A percentile compares a stretch with the other conserved stretches of the same genome.
Evolutionary conservation across 2,329 filamentous ascomycete genomes (phyloP).

Genomic region (Didymella keratinophila): DNA sequence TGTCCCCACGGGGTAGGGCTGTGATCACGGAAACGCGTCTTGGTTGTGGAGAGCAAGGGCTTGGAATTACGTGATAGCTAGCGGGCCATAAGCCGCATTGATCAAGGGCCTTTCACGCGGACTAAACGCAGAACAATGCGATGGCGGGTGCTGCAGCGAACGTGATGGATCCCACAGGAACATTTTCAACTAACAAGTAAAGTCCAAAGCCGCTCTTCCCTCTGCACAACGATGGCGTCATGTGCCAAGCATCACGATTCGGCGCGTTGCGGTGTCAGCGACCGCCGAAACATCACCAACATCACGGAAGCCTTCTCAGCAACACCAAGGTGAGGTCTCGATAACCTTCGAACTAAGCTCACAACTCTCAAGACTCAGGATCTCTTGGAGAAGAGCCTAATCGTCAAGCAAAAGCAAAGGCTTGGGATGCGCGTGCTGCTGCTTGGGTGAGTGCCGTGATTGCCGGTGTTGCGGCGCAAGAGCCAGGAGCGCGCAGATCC

Average conservation of each 20-base stretch:
- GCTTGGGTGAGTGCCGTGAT: conserved; percentile 18
- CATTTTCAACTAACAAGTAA: background rate
- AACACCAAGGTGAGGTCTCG: conserved; percentile 1
- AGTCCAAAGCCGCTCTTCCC: background rate
- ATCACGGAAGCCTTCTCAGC: background rate
- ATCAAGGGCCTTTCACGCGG: background rate
- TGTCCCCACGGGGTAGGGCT: conserved; percentile 8
- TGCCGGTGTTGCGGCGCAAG: conserved; percentile 5
- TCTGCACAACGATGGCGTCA: background rate
- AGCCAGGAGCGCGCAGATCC: background rate
- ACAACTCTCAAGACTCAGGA: conserved; percentile 4
- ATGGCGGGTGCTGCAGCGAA: background rate
- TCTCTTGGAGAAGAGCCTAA: conserved; percentile 10
- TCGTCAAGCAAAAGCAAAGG: conserved; percentile 19
- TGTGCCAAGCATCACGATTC: conserved; percentile 7
- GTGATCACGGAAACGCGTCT: background rate
- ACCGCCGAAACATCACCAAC: background rate
- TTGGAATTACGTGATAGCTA: conserved; percentile 19
- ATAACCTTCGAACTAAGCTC: conserved; percentile 15
- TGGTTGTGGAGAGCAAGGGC: conserved; percentile 9
- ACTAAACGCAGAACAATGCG: background rate
- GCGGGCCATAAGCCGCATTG: background rate
- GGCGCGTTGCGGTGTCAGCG: background rate
- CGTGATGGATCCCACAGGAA: background rate
- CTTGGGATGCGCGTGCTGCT: conserved; percentile 4